These are phyloP conservation scores for Kluyveromyces aestuarii DNA, from an alignment of 805 yeast genomes.

Conservation along the genomic window DNA sequence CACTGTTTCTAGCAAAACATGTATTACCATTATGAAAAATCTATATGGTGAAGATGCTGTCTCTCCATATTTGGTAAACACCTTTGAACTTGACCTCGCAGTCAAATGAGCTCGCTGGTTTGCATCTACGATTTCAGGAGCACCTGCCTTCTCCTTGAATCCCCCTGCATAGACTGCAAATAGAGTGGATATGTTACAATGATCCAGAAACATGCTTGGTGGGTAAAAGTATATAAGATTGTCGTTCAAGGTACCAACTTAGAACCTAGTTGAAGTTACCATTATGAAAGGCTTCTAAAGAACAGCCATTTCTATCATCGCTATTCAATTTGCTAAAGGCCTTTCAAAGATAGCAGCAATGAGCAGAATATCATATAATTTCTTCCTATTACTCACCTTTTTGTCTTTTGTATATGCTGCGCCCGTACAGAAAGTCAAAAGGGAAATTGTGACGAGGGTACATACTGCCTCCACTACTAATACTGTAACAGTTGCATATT, in stretches of 20 bases:
- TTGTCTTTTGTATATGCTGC: constrained; percentile 12
- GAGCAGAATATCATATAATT: background rate
- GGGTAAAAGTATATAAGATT: background rate
- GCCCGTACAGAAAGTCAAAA: constrained; percentile 23
- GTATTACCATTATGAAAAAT: background rate
- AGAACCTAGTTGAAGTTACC: too few relatives aligned
- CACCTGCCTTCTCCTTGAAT: too few relatives aligned
- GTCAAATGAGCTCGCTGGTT: too few relatives aligned
- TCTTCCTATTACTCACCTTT: background rate
- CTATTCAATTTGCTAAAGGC: background rate
- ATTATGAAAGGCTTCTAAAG: too few relatives aligned
- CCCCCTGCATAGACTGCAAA: too few relatives aligned
- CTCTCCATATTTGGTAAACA: too few relatives aligned
- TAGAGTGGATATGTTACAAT: background rate
- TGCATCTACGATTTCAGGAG: too few relatives aligned
- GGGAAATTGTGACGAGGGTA: constrained; percentile 39
- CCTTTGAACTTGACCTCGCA: too few relatives aligned
- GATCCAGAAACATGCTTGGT: background rate
- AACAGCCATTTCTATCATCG: too few relatives aligned
- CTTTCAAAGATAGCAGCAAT: background rate
- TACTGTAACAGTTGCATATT: constrained; percentile 34
- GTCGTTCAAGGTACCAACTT: background rate
- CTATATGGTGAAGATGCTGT: too few relatives aligned
- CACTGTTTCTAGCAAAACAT: background rate
- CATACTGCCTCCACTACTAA: constrained; percentile 47